phyloP scores from a whole-genome alignment of 2,329 filamentous ascomycete genomes.

The Epicoccum nigrum region DNA sequence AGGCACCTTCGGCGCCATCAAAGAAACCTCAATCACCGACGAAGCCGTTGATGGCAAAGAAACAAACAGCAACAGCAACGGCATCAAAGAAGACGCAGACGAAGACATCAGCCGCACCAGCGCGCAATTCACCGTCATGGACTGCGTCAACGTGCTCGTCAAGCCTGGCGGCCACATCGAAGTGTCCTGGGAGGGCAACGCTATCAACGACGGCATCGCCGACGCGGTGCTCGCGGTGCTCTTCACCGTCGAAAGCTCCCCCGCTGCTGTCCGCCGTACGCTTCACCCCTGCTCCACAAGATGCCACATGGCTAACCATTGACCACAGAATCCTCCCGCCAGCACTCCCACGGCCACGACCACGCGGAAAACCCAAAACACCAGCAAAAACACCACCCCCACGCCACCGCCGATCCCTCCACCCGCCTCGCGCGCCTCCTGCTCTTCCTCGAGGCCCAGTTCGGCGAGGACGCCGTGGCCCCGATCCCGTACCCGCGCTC shows the following conservation, averaged over 20 bases:
- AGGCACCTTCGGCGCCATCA: slow-evolving; percentile 86
- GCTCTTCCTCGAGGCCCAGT: slow-evolving; percentile 97
- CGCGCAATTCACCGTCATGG: slow-evolving; percentile 76
- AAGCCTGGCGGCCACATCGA: slow-evolving; percentile 79
- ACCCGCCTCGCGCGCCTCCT: slow-evolving; percentile 85
- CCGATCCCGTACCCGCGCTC: slow-evolving; percentile 74
- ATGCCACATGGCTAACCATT: slow-evolving; percentile 3
- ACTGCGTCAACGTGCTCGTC: slow-evolving; percentile 83
- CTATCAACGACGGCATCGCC: slow-evolving; percentile 97
- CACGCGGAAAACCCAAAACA: slow-evolving; percentile 36
- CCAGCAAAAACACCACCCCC: slow-evolving; percentile 68
- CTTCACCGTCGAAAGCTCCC: slow-evolving; percentile 89
- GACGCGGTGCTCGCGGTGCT: slow-evolving; percentile 94
- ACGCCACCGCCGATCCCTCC: slow-evolving; percentile 71
- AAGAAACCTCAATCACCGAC: slow-evolving; percentile 44
- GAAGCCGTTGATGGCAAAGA: slow-evolving; percentile 42
- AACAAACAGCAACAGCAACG: slow-evolving; percentile 44
- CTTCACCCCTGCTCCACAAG: slow-evolving; percentile 23
- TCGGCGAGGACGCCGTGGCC: slow-evolving; percentile 79
- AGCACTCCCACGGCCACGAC: slow-evolving; percentile 35
- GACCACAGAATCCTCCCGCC: slow-evolving; percentile 45
- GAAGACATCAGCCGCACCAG: slow-evolving; percentile 66
- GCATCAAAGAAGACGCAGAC: slow-evolving; percentile 63
- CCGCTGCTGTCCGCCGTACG: slow-evolving; percentile 89
- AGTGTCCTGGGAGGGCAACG: slow-evolving; percentile 96